Percentiles rank a stretch among this genome's conserved stretches.
These are phyloP conservation scores for Hortiboletus campestris DNA, from an alignment of 768 basidiomycete species.

Conservation along the genomic window DNA sequence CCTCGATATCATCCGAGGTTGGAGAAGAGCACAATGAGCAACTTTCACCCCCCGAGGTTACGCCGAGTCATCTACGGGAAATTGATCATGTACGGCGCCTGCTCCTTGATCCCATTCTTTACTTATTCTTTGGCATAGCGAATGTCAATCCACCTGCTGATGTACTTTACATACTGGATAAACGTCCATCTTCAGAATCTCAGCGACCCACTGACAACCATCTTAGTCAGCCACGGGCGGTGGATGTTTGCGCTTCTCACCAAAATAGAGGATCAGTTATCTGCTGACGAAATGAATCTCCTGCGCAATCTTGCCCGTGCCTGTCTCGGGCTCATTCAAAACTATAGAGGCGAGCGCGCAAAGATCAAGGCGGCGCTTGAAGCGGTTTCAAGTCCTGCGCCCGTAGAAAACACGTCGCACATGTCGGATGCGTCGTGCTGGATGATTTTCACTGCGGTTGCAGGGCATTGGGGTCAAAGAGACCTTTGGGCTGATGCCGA, in stretches of 20 bases:
- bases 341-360: slow-evolving; percentile 19
- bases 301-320: slow-evolving; percentile 73
- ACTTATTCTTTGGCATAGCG: slow-evolving; percentile 41
- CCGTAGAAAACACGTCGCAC: slow-evolving; percentile 24
- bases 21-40: background rate
- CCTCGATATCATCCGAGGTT: background rate
- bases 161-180: slow-evolving; percentile 85
- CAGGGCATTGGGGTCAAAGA: slow-evolving; percentile 71
- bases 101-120: background rate
- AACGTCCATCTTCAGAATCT: slow-evolving; percentile 53
- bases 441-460: slow-evolving; percentile 66
- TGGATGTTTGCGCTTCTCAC: slow-evolving; percentile 80
- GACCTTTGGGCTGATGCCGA: slow-evolving; percentile 82
- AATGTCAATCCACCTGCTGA: slow-evolving; percentile 70
- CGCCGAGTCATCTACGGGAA: slow-evolving; percentile 50
- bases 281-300: slow-evolving; percentile 75
- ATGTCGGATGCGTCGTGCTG: slow-evolving; percentile 58
- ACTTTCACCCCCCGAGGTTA: slow-evolving; percentile 51
- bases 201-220: slow-evolving; percentile 36
- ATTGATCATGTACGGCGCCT: slow-evolving; percentile 63
- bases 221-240: slow-evolving; percentile 58
- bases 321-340: slow-evolving; percentile 54
- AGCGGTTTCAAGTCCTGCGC: background rate
- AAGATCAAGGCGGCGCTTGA: slow-evolving; percentile 10
- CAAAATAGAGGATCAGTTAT: slow-evolving; percentile 64